A percentile compares a stretch with the other conserved stretches of the same genome.
These are phyloP conservation scores for Rhododendron griersonianum DNA, from an alignment of 148 eudicot species.

Conservation along the genomic window DNA sequence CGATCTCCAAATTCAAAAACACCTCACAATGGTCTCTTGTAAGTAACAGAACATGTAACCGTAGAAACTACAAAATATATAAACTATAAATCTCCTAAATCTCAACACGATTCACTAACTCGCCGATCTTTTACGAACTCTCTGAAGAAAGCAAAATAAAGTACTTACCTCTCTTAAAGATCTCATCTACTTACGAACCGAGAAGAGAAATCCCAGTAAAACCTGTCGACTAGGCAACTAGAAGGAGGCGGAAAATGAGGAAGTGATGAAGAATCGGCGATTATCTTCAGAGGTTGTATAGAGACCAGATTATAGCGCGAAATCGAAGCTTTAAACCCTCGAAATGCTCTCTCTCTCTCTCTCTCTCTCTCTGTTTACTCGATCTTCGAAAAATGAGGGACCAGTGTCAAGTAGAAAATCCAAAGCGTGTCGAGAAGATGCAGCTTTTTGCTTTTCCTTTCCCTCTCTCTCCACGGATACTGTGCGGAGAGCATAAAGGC, in stretches of 20 bases:
- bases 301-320: not conserved
- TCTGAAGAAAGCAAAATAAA: not conserved
- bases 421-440: slow-evolving; percentile 11
- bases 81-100: not conserved
- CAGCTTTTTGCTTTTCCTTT: slow-evolving; percentile 13
- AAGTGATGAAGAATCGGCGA: not conserved
- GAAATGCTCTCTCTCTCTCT: not conserved
- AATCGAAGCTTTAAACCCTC: slow-evolving; percentile 10
- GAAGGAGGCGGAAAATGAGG: not conserved
- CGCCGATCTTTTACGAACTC: not conserved
- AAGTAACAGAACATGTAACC: not conserved
- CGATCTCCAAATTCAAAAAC: not conserved
- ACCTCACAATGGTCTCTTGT: not conserved
- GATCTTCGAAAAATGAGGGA: not conserved
- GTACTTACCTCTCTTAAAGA: not conserved
- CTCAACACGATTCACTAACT: not conserved
- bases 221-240: not conserved
- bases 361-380: not conserved
- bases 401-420: not conserved
- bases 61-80: not conserved
- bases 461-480: not conserved
- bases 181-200: not conserved
- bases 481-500: not conserved
- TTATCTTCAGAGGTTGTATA: not conserved
- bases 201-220: not conserved